Conservation (phyloP, 176 grass and related monocot genomes). For the Carex parvula region DNA sequence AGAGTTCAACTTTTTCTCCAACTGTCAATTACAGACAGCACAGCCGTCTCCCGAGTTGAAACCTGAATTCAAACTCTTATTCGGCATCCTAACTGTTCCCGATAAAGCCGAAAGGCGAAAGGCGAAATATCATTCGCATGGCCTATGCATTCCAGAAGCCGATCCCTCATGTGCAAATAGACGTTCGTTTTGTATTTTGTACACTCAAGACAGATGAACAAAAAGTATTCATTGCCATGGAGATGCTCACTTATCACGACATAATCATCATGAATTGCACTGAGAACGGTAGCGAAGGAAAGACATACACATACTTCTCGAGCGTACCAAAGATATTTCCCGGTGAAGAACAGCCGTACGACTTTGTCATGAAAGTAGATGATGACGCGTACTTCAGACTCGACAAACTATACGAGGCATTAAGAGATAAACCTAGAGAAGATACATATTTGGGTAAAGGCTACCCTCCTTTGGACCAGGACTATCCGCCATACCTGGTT, state of each 20-base stretch:
- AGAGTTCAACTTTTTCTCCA: neutral
- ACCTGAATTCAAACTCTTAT: slow-evolving; percentile 28
- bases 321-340: neutral
- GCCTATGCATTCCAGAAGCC: slow-evolving; percentile 38
- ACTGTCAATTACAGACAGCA: neutral
- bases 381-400: slow-evolving; percentile 36
- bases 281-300: slow-evolving; percentile 23
- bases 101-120: slow-evolving; percentile 29
- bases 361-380: slow-evolving; percentile 36
- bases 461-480: neutral
- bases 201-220: slow-evolving; percentile 31
- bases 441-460: slow-evolving; percentile 8
- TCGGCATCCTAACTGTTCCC: slow-evolving; percentile 36
- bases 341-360: neutral
- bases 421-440: neutral
- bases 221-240: slow-evolving; percentile 34
- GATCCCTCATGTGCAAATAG: slow-evolving; percentile 16
- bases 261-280: slow-evolving; percentile 23
- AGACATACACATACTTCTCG: slow-evolving; percentile 27
- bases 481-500: slow-evolving; percentile 26
- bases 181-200: slow-evolving; percentile 49
- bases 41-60: neutral
- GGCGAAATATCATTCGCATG: slow-evolving; percentile 34
- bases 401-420: neutral
- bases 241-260: slow-evolving; percentile 30